Base-by-base conservation (phyloP, 2,329 filamentous ascomycete genomes). In the Calonectria honghensis region DNA sequence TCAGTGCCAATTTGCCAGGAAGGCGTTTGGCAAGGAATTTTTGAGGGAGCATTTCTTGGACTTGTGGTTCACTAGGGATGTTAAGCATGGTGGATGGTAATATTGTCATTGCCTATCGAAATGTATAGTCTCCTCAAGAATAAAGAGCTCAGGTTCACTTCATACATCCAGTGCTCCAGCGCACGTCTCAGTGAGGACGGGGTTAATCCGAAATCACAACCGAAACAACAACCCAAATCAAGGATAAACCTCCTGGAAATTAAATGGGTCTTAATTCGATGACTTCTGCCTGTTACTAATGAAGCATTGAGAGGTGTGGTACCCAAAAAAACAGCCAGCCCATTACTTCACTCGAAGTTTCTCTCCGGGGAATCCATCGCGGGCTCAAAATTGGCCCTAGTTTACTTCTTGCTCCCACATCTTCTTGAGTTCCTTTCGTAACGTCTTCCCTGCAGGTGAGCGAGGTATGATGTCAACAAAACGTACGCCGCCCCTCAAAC, bases 381-480 rank as follows among this genome's bases (percentile, higher is more conserved):
- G 2, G n/a, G 3, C 9, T 48, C 20, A 48, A 11, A 11, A 16
- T 4, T 48, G 10, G 1, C 7, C 6, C 41, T 24, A 24, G 1
- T 48, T n/a, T 1, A 32, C 27, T 76, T 76, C 82, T 76, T 70
- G 73, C 77, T 80, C 76, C 74, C 82, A 83, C 82, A 76, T 84
- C 68, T 79, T 85, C 76, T 79, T 73, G 29, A 85, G 66, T 29
- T 88, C 85, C 24, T 85, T 84, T 11, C 87, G 82, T 72, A 89
- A 73, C 31, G 89, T 86, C 82, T 89, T 89, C 0, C 88, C 88
- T 20, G 85, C 84, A 0, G 91, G 88, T 78, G 93, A 94, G 84
- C 94, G 94, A 2, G 94, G 93, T 35, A 96, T 91, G 1, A 85
- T 86, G 29, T 93, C 90, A 1, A 94, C 85, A 79, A 95, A 94